These are phyloP conservation scores for Hericium rajendrae DNA, from an alignment of 768 basidiomycete genomes.

Conservation along the genomic window DNA sequence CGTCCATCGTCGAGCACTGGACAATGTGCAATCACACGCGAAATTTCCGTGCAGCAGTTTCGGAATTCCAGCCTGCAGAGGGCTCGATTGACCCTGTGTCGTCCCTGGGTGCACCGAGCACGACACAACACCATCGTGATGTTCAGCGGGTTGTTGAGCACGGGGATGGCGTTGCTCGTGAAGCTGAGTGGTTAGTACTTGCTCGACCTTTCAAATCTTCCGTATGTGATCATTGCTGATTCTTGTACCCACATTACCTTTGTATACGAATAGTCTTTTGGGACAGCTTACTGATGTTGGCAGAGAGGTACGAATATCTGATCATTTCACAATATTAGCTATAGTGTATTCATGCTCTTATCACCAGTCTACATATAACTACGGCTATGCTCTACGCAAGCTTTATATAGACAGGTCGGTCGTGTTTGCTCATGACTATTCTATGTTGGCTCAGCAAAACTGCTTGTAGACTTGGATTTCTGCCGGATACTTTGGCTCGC, in stretches of 20 bases:
- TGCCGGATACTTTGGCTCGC: conserved; percentile 42
- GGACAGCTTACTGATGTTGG: conserved; percentile 69
- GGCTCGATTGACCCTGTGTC: conserved; percentile 2
- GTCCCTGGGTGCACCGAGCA: neutral
- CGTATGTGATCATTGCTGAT: neutral
- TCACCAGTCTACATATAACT: conserved; percentile 53
- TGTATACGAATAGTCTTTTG: conserved; percentile 38
- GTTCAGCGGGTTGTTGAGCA: conserved; percentile 45
- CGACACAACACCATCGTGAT: conserved; percentile 1
- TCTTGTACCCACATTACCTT: neutral
- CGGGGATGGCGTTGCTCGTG: conserved; percentile 39
- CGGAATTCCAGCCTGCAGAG: conserved; percentile 15
- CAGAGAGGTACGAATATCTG: conserved; percentile 36
- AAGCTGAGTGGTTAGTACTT: conserved; percentile 52
- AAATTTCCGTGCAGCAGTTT: conserved; percentile 38
- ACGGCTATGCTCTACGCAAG: conserved; percentile 46
- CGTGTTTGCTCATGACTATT: neutral
- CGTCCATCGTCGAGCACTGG: conserved; percentile 63
- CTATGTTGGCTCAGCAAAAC: neutral
- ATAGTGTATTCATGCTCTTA: neutral
- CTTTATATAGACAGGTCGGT: conserved; percentile 60
- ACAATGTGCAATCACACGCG: conserved; percentile 49
- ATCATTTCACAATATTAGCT: too few species aligned
- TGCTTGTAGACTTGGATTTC: conserved; percentile 46
- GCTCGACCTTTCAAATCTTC: neutral